Conservation (phyloP, 495 filamentous ascomycete genomes). For the Lentithecium fluviatile region DNA sequence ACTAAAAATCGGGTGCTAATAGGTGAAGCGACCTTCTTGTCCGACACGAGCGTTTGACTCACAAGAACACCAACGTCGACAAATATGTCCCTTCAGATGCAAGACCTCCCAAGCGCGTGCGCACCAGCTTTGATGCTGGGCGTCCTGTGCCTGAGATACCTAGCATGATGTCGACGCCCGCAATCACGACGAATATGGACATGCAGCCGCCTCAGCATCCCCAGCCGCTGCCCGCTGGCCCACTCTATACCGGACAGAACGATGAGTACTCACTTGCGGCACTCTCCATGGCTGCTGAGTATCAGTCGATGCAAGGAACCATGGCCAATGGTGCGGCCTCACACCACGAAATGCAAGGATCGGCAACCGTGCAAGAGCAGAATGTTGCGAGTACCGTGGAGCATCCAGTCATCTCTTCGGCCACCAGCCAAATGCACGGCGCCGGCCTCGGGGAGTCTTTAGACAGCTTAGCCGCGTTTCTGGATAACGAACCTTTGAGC, state of each 20-base stretch:
- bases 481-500: slow-evolving; percentile 22
- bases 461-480: slow-evolving; percentile 22
- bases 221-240: background rate
- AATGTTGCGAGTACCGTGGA: background rate
- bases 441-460: slow-evolving; percentile 25
- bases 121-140: slow-evolving; percentile 23
- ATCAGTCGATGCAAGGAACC: slow-evolving; percentile 24
- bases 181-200: slow-evolving; percentile 5
- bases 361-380: slow-evolving; percentile 7
- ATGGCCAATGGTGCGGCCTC: slow-evolving; percentile 20
- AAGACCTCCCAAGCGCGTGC: slow-evolving; percentile 23
- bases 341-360: slow-evolving; percentile 10
- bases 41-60: slow-evolving; percentile 29
- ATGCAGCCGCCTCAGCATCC: slow-evolving; percentile 3
- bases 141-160: slow-evolving; percentile 26
- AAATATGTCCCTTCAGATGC: slow-evolving; percentile 12
- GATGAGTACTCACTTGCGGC: slow-evolving; percentile 28
- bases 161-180: slow-evolving; percentile 24
- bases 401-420: background rate
- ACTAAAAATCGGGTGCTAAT: slow-evolving; percentile 32
- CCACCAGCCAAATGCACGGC: background rate
- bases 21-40: slow-evolving; percentile 21
- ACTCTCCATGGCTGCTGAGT: slow-evolving; percentile 30
- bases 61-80: slow-evolving; percentile 8
- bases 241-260: slow-evolving; percentile 4